Percentiles rank a stretch among this genome's conserved stretches.
phyloP scores from a whole-genome alignment of 495 filamentous ascomycete species.

The Talaromyces liani region DNA sequence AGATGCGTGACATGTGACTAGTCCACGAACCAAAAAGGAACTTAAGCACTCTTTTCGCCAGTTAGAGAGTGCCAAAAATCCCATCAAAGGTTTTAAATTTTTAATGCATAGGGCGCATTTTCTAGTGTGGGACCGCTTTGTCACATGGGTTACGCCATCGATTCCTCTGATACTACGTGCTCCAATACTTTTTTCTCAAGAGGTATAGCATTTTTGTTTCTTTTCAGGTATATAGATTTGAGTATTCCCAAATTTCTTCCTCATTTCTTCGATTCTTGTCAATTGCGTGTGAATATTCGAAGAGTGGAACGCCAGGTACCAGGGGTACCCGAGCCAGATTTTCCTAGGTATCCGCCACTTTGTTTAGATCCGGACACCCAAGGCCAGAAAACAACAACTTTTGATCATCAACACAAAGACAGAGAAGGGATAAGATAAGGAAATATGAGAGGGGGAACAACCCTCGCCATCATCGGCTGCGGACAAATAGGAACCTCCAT shows the following conservation, averaged over 20 bases:
- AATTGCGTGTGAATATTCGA: background rate
- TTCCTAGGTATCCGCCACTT: background rate
- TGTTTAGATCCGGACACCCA: background rate
- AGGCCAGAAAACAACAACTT: background rate
- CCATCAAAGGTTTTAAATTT: background rate
- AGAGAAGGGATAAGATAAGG: background rate
- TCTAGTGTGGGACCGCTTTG: background rate
- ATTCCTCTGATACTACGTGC: background rate
- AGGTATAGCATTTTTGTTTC: background rate
- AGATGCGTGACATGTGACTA: background rate
- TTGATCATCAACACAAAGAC: background rate
- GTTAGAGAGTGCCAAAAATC: background rate
- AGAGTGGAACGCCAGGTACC: background rate
- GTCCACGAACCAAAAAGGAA: background rate
- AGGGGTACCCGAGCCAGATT: background rate
- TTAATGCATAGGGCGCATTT: background rate
- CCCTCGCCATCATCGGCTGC: conserved; percentile 6
- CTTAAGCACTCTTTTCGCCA: background rate
- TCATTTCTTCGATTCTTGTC: background rate
- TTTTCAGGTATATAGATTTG: background rate
- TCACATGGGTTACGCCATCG: background rate
- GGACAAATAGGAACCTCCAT: conserved; percentile 7
- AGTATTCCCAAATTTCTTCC: background rate
- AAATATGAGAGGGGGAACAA: conserved; percentile 5
- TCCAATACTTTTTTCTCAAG: background rate